phyloP scores from a whole-genome alignment of 225 moss, liverwort and hornwort species.

The Thuidium tamariscinum region DNA sequence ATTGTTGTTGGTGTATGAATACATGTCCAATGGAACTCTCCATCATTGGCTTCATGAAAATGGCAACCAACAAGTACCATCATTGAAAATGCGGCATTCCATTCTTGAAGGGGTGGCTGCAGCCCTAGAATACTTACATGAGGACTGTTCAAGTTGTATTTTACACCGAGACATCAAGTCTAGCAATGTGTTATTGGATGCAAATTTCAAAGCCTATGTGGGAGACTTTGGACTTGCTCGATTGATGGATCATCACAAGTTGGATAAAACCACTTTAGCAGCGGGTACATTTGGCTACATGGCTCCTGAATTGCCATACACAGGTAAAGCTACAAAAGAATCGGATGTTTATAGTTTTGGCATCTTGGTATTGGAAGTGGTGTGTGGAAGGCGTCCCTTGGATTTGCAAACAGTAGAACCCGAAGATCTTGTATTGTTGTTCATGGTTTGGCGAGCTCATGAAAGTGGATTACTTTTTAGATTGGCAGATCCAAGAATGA shows the following conservation, averaged over 20 bases:
- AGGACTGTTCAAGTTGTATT: neutral
- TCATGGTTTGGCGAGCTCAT: neutral
- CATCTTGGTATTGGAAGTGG: neutral
- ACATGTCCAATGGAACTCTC: neutral
- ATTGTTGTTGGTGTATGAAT: neutral
- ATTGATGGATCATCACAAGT: neutral
- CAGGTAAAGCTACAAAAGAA: neutral
- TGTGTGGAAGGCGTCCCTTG: neutral
- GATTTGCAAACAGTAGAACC: rapidly evolving
- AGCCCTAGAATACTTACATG: neutral
- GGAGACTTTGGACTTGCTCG: neutral
- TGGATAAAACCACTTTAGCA: neutral
- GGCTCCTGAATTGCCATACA: neutral
- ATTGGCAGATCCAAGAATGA: neutral
- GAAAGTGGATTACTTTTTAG: neutral
- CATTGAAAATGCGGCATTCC: neutral
- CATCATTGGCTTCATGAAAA: neutral
- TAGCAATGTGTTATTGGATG: neutral
- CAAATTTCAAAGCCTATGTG: neutral
- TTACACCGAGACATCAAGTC: neutral
- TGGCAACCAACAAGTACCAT: neutral
- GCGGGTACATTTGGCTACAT: neutral
- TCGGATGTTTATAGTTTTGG: neutral
- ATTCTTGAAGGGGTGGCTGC: neutral
- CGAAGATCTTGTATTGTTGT: neutral